Conservation (phyloP, 2,329 filamentous ascomycete species). For the Trichoderma cornu-damae region DNA sequence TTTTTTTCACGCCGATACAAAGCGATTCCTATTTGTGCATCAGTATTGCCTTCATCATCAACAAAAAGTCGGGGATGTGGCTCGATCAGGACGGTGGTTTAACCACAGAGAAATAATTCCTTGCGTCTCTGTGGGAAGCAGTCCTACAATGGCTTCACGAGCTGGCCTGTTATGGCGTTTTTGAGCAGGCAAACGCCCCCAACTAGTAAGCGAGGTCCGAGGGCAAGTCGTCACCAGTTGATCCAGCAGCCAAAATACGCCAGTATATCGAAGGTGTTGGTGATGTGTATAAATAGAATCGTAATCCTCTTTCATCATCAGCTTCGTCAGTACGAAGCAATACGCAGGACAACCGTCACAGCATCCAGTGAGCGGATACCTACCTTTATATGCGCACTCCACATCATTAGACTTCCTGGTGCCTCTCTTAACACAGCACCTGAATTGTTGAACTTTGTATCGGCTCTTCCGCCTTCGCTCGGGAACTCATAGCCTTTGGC, state of each 20-base stretch:
- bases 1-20: neutral
- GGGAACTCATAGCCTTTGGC: neutral
- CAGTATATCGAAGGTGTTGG: neutral
- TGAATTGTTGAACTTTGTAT: too few relatives aligned
- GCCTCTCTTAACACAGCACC: neutral
- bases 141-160: constrained; percentile 10
- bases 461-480: too few relatives aligned
- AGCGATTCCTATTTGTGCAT: neutral
- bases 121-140: neutral
- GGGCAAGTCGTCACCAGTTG: neutral
- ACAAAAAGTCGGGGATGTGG: neutral
- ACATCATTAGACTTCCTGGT: neutral
- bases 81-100: neutral
- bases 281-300: constrained; percentile 2
- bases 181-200: neutral
- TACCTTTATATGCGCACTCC: neutral
- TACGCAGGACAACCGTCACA: neutral
- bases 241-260: neutral
- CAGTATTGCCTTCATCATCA: neutral
- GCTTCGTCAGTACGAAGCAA: neutral
- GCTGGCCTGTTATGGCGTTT: neutral
- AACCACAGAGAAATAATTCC: neutral
- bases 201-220: constrained; percentile 8
- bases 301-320: neutral
- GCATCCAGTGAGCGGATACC: neutral